phyloP scores from a whole-genome alignment of 768 basidiomycete genomes.

The Suillus subalutaceus region DNA sequence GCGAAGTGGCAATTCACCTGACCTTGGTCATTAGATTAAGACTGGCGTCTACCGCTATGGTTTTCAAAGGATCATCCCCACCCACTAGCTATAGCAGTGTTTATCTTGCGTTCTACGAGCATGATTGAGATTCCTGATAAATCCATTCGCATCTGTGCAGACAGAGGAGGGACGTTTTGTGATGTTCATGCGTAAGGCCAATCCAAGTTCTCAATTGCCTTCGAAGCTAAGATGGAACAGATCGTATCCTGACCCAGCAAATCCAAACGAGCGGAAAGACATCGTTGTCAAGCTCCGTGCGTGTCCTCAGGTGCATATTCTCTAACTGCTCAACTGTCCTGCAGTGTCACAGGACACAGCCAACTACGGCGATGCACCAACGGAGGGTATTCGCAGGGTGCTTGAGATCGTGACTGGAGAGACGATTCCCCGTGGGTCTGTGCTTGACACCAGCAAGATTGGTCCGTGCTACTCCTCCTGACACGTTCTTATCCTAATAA shows the following conservation, averaged over 20 bases:
- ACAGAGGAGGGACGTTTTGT: conserved; percentile 92
- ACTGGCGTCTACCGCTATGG: background rate
- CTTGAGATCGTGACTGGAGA: conserved; percentile 76
- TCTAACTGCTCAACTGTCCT: conserved; percentile 1
- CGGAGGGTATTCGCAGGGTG: conserved; percentile 88
- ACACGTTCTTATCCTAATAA: background rate
- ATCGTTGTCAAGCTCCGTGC: conserved; percentile 87
- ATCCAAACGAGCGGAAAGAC: conserved; percentile 64
- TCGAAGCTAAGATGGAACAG: conserved; percentile 34
- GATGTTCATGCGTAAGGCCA: conserved; percentile 77
- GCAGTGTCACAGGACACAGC: conserved; percentile 86
- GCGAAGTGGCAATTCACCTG: conserved; percentile 4
- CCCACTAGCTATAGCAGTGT: background rate
- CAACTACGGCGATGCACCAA: conserved; percentile 92
- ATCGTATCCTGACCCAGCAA: conserved; percentile 74
- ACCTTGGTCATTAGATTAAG: background rate
- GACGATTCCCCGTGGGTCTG: conserved; percentile 63
- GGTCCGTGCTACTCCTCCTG: conserved; percentile 43
- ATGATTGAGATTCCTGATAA: conserved; percentile 57
- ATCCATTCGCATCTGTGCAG: conserved; percentile 84
- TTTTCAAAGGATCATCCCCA: background rate
- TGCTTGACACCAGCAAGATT: conserved; percentile 79
- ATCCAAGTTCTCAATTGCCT: background rate
- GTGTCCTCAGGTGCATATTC: conserved; percentile 24
- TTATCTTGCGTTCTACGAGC: background rate